A percentile compares a stretch with the other conserved stretches of the same genome.
Evolutionary conservation across 2,329 filamentous ascomycete genomes (phyloP).

Genomic region (Calonectria naviculata): DNA sequence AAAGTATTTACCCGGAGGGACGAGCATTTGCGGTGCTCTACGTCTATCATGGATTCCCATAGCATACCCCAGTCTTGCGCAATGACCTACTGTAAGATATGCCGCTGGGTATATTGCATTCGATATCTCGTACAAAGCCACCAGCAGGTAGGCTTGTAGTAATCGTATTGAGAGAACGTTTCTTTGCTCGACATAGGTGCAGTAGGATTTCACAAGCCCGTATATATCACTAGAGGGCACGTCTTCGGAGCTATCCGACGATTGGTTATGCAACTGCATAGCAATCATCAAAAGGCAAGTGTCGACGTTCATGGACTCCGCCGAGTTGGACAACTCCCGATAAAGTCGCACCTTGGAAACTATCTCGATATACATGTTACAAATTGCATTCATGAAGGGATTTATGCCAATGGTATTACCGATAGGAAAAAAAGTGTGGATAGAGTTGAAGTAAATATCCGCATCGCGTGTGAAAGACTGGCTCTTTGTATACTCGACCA

Average conservation of each 20-base stretch:
- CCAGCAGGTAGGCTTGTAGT: background rate
- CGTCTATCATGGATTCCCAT: constrained; percentile 11
- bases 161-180: background rate
- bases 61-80: constrained; percentile 3
- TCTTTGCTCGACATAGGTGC: background rate
- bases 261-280: constrained; percentile 64
- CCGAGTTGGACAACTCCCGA: background rate
- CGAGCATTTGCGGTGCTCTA: constrained; percentile 6
- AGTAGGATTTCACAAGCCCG: background rate
- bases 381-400: too few relatives aligned
- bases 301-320: background rate
- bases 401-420: background rate
- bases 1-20: background rate
- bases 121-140: constrained; percentile 8
- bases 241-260: background rate
- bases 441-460: constrained; percentile 7
- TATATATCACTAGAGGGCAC: background rate
- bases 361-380: background rate
- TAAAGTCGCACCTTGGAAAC: constrained; percentile 14
- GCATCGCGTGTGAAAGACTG: background rate
- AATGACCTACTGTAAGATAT: constrained; percentile 14
- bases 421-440: constrained; percentile 7
- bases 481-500: background rate
- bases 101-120: constrained; percentile 11
- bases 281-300: background rate